Evolutionary conservation across 192 early-diverging fungal genomes (phyloP), one percentile per base, ranked within the genome.

Genomic region (Chytriomyces sp.): DNA sequence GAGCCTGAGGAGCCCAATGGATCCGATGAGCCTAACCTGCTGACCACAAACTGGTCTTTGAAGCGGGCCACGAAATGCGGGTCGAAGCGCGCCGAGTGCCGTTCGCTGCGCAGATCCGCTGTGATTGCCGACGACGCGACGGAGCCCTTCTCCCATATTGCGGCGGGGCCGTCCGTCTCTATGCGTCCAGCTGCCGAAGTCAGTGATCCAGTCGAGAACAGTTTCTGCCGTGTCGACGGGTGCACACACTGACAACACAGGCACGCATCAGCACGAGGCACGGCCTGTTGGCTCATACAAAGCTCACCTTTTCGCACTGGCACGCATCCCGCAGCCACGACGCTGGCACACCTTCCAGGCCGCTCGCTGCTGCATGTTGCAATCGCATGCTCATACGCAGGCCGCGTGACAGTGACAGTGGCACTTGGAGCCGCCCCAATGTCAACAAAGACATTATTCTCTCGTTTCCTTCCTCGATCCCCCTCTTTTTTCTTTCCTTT

Each of bases 311-410:
- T 19, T 79, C 59, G 71, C 83, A 88, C 39, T 38, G 82, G 62
- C 84, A 88, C 61, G 86, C 78, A 70, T 88, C 86, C 8, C 83
- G 77, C 22, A 88, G 74, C 86, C 86, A 88, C 6, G 57, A 14
- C 49, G 55, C 54, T 28, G 68, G 52, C 6, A 68, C 32, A 8
- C 17, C 66, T 53, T 32, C 63, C 34, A 19, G n/a, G n/a, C n/a
- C n/a, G n/a, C n/a, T n/a, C n/a, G n/a, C n/a, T n/a, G n/a, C n/a
- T n/a, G n/a, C n/a, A n/a, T n/a, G n/a, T n/a, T n/a, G n/a, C n/a
- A n/a, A n/a, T n/a, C n/a, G n/a, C n/a, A n/a, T n/a, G n/a, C n/a
- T n/a, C n/a, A n/a, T n/a, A n/a, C n/a, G n/a, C n/a, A n/a, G n/a
- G n/a, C n/a, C n/a, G n/a, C n/a, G n/a, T n/a, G n/a, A n/a, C n/a